phyloP scores from a whole-genome alignment of 495 filamentous ascomycete species.

The Penicillium cosmopolitanum region DNA sequence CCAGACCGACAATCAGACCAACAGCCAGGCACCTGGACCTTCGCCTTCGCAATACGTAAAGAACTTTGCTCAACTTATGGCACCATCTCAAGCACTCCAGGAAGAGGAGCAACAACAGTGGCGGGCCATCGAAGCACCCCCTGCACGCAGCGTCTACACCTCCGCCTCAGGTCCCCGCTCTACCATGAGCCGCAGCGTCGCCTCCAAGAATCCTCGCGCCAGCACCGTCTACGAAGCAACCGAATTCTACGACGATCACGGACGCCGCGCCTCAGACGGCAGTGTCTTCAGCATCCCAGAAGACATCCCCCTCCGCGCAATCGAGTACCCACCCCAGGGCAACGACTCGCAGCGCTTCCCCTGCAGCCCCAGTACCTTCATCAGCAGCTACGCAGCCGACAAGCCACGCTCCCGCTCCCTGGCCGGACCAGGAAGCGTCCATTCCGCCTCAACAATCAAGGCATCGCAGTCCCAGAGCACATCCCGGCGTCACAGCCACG shows the following conservation, averaged over 20 bases:
- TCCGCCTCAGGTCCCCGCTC: conserved; percentile 37
- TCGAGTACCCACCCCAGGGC: conserved; percentile 44
- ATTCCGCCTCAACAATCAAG: conserved; percentile 49
- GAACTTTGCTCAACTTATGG: conserved; percentile 35
- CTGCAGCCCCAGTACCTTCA: conserved; percentile 42
- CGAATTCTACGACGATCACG: conserved; percentile 41
- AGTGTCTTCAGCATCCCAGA: conserved; percentile 41
- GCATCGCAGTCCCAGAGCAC: conserved; percentile 37
- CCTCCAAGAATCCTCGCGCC: conserved; percentile 46
- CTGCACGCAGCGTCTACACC: conserved; percentile 40
- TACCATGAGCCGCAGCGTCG: conserved; percentile 34
- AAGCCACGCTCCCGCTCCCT: conserved; percentile 35
- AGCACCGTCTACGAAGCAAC: conserved; percentile 49
- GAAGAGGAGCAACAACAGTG: conserved; percentile 28
- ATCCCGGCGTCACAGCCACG: conserved; percentile 16
- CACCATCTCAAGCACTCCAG: conserved; percentile 30
- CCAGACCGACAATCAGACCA: conserved; percentile 18
- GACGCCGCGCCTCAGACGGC: conserved; percentile 43
- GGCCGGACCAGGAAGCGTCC: conserved; percentile 34
- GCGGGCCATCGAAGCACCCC: conserved; percentile 48
- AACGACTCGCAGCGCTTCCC: conserved; percentile 34
- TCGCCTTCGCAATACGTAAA: conserved; percentile 29
- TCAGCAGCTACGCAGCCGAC: conserved; percentile 44
- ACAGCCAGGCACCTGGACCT: conserved; percentile 15
- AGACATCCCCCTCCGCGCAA: conserved; percentile 43